These are phyloP conservation scores for Rhizoclosmatium sp. DNA, from an alignment of 192 early-diverging fungal species.

Conservation along the genomic window DNA sequence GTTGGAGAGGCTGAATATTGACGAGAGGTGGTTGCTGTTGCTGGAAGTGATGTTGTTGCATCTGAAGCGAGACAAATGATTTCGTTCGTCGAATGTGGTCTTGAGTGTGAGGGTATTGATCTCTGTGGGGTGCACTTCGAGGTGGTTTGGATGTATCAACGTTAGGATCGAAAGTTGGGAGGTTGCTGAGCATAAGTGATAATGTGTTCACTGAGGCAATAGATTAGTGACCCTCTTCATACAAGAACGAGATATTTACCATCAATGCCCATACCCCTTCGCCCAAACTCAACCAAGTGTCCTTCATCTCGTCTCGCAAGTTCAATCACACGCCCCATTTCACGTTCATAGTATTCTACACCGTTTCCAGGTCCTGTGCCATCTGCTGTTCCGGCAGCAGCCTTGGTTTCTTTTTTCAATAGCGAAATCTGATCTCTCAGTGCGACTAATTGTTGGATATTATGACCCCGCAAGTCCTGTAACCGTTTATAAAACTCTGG, in stretches of 20 bases:
- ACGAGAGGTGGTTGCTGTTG: background rate
- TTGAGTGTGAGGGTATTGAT: constrained; percentile 10
- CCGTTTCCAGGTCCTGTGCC: background rate
- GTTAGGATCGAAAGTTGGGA: constrained; percentile 18
- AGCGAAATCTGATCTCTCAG: constrained; percentile 13
- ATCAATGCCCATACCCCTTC: constrained; percentile 34
- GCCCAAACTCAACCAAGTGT: constrained; percentile 25
- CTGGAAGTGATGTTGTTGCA: background rate
- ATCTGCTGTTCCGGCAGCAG: background rate
- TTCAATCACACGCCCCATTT: constrained; percentile 21
- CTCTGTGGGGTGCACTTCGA: background rate
- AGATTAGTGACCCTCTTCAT: background rate
- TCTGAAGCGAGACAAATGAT: constrained; percentile 5
- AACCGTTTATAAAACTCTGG: constrained; percentile 28
- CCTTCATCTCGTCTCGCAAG: constrained; percentile 16
- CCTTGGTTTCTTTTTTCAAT: background rate
- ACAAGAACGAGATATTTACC: constrained; percentile 11
- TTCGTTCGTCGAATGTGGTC: constrained; percentile 25
- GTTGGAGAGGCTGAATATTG: background rate
- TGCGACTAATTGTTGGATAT: constrained; percentile 26
- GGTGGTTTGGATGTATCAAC: background rate
- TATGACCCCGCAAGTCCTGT: constrained; percentile 21
- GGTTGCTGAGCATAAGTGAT: constrained; percentile 16
- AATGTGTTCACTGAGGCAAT: constrained; percentile 25
- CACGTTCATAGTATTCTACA: constrained; percentile 28